phyloP scores from a whole-genome alignment of 352 stramenopile species.

The Globisporangium cystogenes region DNA sequence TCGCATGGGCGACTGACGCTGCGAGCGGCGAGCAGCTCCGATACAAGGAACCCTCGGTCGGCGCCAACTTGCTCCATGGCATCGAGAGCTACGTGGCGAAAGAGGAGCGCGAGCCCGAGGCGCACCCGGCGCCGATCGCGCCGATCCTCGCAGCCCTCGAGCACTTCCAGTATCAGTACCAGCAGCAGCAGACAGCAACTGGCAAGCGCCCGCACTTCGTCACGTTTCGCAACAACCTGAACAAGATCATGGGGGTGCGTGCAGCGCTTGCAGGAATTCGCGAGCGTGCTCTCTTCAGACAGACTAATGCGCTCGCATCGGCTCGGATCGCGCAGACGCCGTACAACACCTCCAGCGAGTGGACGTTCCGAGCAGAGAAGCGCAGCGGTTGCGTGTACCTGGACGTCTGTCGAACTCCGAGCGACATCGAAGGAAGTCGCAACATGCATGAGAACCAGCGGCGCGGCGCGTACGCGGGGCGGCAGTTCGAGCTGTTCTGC shows the following conservation, averaged over 20 bases:
- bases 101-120: conserved; percentile 36
- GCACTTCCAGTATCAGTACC: conserved; percentile 29
- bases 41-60: conserved; percentile 32
- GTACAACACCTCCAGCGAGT: conserved; percentile 76
- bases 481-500: conserved; percentile 62
- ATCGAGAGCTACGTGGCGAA: conserved; percentile 47
- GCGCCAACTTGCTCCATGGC: conserved; percentile 51
- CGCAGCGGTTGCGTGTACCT: conserved; percentile 53
- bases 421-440: conserved; percentile 35
- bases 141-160: conserved; percentile 40
- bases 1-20: no score
- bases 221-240: conserved; percentile 78
- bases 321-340: conserved; percentile 34
- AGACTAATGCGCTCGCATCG: background rate
- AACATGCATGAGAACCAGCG: conserved; percentile 47
- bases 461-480: conserved; percentile 58
- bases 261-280: background rate
- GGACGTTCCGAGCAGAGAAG: conserved; percentile 54
- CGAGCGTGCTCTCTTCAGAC: background rate
- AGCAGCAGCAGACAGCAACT: conserved; percentile 5
- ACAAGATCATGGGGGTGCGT: conserved; percentile 76
- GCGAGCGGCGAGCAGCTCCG: conserved; percentile 15
- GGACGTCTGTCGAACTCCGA: conserved; percentile 40
- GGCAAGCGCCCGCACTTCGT: conserved; percentile 40
- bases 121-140: conserved; percentile 38